Evolutionary conservation across 495 filamentous ascomycete genomes (phyloP).

Genomic region (Neurospora intermedia): DNA sequence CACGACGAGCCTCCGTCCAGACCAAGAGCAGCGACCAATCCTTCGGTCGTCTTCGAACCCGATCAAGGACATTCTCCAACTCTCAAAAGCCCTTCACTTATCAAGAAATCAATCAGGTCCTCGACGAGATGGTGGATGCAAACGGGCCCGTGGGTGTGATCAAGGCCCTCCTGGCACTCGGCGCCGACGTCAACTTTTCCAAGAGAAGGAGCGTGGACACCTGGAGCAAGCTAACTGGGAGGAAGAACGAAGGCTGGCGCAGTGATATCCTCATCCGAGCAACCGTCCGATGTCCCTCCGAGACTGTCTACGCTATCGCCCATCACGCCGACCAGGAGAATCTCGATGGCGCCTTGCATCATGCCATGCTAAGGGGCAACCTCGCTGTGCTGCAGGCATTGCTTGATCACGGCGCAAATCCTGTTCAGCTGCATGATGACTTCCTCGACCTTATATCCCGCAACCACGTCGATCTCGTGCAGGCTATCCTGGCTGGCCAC

Average conservation of each 20-base stretch:
- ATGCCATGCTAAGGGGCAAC: constrained; percentile 17
- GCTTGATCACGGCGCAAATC: constrained; percentile 21
- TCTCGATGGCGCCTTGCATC: constrained; percentile 20
- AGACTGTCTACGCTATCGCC: constrained; percentile 17
- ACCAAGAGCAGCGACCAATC: constrained; percentile 8
- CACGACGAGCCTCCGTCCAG: constrained; percentile 9
- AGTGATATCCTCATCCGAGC: constrained; percentile 19
- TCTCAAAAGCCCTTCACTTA: constrained; percentile 13
- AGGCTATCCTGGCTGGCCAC: constrained; percentile 16
- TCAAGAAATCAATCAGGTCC: constrained; percentile 20
- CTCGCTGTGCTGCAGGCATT: constrained; percentile 15
- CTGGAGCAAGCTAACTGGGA: constrained; percentile 14
- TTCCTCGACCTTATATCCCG: constrained; percentile 17
- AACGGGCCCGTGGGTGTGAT: constrained; percentile 19
- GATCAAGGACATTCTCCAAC: neutral
- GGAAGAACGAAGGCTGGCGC: constrained; percentile 10
- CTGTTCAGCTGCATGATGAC: constrained; percentile 19
- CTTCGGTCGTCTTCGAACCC: constrained; percentile 8
- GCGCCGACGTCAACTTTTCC: constrained; percentile 24
- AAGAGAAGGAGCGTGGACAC: constrained; percentile 8
- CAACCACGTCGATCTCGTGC: constrained; percentile 11
- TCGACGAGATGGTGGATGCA: constrained; percentile 16
- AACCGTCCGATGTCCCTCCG: constrained; percentile 14
- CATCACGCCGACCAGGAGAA: constrained; percentile 22
- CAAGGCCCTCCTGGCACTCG: constrained; percentile 18